Base-by-base conservation (phyloP, 495 filamentous ascomycete species). In the Aspergillus affinis region DNA sequence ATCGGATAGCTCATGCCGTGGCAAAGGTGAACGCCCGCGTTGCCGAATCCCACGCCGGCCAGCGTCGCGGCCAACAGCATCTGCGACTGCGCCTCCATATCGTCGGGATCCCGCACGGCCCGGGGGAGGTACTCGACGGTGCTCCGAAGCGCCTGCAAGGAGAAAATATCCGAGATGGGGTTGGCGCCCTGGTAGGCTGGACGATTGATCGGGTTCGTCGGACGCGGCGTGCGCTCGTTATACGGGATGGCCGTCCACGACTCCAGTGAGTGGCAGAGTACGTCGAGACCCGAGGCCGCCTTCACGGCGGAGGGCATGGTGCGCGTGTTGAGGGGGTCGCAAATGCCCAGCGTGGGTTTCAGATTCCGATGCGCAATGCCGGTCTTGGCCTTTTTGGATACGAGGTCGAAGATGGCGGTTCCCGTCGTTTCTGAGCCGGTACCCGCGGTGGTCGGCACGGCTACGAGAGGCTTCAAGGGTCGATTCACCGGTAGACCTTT, bases 1-100 rank as follows among this genome's bases (percentile, higher is more conserved):
- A 98, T 94, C 6, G 93, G 93, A 71, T 98, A 98, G 44, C 86
- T 90, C 92, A 98, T 96, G 57, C 93, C 94, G 69, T 98, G 94
- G 75, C 94, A 98, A 6, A 98, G 80, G 76, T 98, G 94, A 2
- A 98, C 94, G 44, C 94, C 94, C 1, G 94, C 94, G 69, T 98
- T 98, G 26, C 94, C 94, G 74, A 98, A 98, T 0, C 94, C 94
- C 2, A 98, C 91, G 15, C 94, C 94, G 0, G 94, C 94, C 0
- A 98, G 77, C 0, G 94, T 98, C 0, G 93, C 91, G 3, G 94
- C 94, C 10, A 98, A 87, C 10, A 98, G 81, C 94, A 98, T 98
- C 76, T 98, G 82, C 9, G 80, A 86, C 75, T 97, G 93, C 0
- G 94, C 94, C 69, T 97, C 94, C 55, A 81, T 77, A 73, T 98